Evolutionary conservation across 2,329 filamentous ascomycete genomes (phyloP), one percentile per base, ranked within the genome.

Genomic region (Aspergillus sp.): DNA sequence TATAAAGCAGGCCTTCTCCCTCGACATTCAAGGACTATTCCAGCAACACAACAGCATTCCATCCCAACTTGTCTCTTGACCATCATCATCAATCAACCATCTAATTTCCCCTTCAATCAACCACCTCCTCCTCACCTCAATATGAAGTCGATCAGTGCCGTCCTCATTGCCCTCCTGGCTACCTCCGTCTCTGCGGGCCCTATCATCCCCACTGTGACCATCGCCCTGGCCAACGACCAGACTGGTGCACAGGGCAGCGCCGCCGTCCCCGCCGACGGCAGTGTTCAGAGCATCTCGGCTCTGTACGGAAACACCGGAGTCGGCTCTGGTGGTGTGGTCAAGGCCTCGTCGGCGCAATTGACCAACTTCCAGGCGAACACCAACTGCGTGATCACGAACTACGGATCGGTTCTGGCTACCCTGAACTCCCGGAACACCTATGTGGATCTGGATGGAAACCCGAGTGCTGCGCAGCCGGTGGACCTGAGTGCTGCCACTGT

Each of bases 171-270:
- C 55, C 51, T 68, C 57, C 64, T 70, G 41, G 57, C 64, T 27
- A 53, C 64, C 57, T 55, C 62, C n/a, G 57, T 60, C 32, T 58
- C 64, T 11, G 64, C 65, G 32, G 61, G 58, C 36, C 62, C 66
- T 36, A 39, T 32, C 8, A 10, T 44, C 10, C 10, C 27, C 23
- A 61, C 54, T 11, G 67, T 64, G 30, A 69, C 65, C 3, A 51
- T 71, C 8, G 67, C 70, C 54, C 65, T 71, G 11, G 60, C 67
- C 50, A 71, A 71, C 49, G 69, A 71, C 30, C 64, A 70, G 27
- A 65, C 63, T 2, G 69, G 69, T 19, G 62, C 68, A 51, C 63
- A 67, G 10, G 64, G 68, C 27, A 62, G 68, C 25, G 64, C 61
- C 15, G 23, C 52, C 17, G 44, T 71, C 44, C 60, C 66, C 6